Conservation (phyloP, 2,329 filamentous ascomycete genomes). For the Claviceps humidiphila region DNA sequence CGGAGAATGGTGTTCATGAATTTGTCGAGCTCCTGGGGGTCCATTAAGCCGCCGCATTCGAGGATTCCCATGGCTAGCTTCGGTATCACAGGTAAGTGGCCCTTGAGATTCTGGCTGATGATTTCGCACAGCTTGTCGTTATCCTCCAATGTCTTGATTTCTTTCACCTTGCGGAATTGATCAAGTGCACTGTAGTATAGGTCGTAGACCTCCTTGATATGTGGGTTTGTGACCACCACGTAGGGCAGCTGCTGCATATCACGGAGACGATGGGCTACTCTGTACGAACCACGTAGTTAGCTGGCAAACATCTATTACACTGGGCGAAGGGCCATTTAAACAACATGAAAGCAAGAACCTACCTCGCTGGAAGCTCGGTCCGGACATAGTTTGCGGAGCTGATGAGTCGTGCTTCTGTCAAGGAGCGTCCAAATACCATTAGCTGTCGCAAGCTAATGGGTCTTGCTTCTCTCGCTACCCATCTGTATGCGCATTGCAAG, state of each 20-base stretch:
- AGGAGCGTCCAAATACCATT: slow-evolving; percentile 89
- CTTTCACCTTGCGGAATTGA: slow-evolving; percentile 67
- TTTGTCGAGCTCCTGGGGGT: slow-evolving; percentile 66
- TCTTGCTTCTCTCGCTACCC: slow-evolving; percentile 81
- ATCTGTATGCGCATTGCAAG: slow-evolving; percentile 38
- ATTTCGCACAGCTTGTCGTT: slow-evolving; percentile 79
- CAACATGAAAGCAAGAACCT: neutral
- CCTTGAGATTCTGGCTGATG: slow-evolving; percentile 65
- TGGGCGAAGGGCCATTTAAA: neutral
- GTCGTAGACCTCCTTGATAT: slow-evolving; percentile 91
- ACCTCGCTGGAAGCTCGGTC: slow-evolving; percentile 52
- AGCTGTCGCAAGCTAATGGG: slow-evolving; percentile 95
- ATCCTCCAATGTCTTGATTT: slow-evolving; percentile 75
- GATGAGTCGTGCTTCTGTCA: slow-evolving; percentile 80
- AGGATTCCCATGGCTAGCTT: slow-evolving; percentile 89
- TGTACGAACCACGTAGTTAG: slow-evolving; percentile 20
- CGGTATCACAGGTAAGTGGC: slow-evolving; percentile 87
- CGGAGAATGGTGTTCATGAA: slow-evolving; percentile 92
- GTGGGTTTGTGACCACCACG: slow-evolving; percentile 86
- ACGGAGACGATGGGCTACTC: slow-evolving; percentile 82
- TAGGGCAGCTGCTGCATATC: slow-evolving; percentile 97
- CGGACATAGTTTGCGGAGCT: slow-evolving; percentile 97
- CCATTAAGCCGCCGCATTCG: slow-evolving; percentile 75
- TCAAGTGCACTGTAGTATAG: slow-evolving; percentile 97
- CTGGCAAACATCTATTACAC: neutral